phyloP scores from a whole-genome alignment of 305 asterid species.

The Lippia alba region DNA sequence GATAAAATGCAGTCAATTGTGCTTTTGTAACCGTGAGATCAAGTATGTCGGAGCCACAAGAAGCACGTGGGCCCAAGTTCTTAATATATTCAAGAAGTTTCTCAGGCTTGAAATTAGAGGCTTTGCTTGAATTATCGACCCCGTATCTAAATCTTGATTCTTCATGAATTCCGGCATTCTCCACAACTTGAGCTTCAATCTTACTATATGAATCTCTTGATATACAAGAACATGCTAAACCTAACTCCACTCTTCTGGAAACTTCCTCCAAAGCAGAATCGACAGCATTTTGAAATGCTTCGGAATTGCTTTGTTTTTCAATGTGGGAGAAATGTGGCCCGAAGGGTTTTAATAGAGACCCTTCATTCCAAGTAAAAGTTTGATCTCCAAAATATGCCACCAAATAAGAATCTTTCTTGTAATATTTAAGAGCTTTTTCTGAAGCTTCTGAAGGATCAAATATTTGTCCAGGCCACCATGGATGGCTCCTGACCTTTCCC shows the following conservation, averaged over 20 bases:
- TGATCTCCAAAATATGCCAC: constrained; percentile 96
- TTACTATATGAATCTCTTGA: constrained; percentile 52
- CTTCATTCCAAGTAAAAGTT: constrained; percentile 94
- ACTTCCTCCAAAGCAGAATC: constrained; percentile 84
- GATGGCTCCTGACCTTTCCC: constrained; percentile 98
- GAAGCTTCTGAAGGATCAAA: constrained; percentile 87
- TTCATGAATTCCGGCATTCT: constrained; percentile 81
- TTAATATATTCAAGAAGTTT: constrained; percentile 66
- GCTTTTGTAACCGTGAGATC: constrained; percentile 72
- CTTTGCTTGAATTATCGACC: constrained; percentile 63
- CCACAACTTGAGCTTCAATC: constrained; percentile 71
- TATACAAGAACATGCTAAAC: constrained; percentile 79
- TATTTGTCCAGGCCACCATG: constrained; percentile 99
- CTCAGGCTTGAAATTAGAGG: constrained; percentile 68
- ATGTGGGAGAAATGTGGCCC: constrained; percentile 69
- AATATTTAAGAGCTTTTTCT: constrained; percentile 73
- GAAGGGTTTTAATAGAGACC: constrained; percentile 80
- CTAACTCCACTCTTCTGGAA: constrained; percentile 78
- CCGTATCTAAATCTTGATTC: constrained; percentile 76
- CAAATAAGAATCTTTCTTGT: constrained; percentile 80
- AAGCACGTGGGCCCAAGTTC: constrained; percentile 60
- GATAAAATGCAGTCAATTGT: constrained; percentile 71
- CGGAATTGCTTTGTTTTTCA: constrained; percentile 83
- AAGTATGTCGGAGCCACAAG: constrained; percentile 57
- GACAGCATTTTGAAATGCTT: constrained; percentile 80